Base-by-base conservation (phyloP, 2,329 filamentous ascomycete species). In the Aspergillaceae sp. region DNA sequence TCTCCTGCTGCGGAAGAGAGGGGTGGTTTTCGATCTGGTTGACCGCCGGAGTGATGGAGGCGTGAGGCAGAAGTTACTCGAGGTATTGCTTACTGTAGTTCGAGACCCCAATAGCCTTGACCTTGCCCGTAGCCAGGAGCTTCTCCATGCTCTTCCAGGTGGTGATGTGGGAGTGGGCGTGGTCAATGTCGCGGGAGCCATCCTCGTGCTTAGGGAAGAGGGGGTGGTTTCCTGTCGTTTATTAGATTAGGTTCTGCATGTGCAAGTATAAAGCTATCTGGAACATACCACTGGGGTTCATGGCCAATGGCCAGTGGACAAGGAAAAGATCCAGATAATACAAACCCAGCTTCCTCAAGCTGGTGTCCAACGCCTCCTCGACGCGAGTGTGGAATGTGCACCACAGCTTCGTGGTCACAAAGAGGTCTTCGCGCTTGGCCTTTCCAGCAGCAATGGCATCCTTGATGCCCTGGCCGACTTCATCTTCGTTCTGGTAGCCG, bases 351-450 rank as follows among this genome's bases (percentile, higher is more conserved):
- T 77, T 76, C 68, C 83, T 78, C 63, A 92, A 72, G 58, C 82
- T 86, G 74, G 83, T 82, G 53, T 87, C 79, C 33, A 92, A 74
- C 33, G 77, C 81, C 57, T 84, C 71, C 67, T 85, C 82, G 4
- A 81, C 81, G 5, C 82, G 75, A 29, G 78, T 79, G 66, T 84
- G 83, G 71, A 86, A 90, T 43, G 85, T 87, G 60, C 82, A 84
- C 86, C 87, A 94, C 34, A 90, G 77, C 76, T 94, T 94, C 59
- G 83, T 87, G 45, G 87, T 86, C 48, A 94, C 79, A 69, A 92
- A 94, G 51, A 94, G 70, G 48, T 94, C 86, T 63, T 85, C 79
- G 50, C 87, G 79, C 75, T 83, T 85, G 57, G 86, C 72, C 11
- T 26, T 19, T 27, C 86, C 86, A 4, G 79, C 71, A 26, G 11